Evolutionary conservation across 805 yeast genomes (phyloP).

Genomic region (Maudiozyma pseudohumilis): DNA sequence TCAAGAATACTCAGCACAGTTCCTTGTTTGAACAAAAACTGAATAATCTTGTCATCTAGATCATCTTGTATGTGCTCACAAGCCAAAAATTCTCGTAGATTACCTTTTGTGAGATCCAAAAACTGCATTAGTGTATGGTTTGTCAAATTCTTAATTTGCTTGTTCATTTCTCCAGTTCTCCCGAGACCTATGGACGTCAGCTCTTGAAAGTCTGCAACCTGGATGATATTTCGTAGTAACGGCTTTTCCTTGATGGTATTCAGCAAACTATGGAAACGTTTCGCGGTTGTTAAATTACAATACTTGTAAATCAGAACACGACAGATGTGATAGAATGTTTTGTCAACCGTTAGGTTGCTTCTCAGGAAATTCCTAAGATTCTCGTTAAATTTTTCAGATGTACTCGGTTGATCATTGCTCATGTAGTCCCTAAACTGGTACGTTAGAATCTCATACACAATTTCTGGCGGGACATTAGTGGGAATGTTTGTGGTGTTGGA

Average conservation of each 20-base stretch:
- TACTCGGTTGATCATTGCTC: slow-evolving; percentile 42
- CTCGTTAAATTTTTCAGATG: slow-evolving; percentile 33
- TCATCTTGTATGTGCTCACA: slow-evolving; percentile 82
- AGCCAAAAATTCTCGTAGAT: slow-evolving; percentile 68
- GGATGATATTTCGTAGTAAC: slow-evolving; percentile 46
- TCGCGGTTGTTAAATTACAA: slow-evolving; percentile 70
- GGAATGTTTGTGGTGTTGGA: neutral
- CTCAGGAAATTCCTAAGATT: slow-evolving; percentile 43
- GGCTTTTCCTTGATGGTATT: slow-evolving; percentile 39
- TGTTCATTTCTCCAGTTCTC: slow-evolving; percentile 80
- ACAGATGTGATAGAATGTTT: slow-evolving; percentile 48
- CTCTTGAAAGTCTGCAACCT: slow-evolving; percentile 76
- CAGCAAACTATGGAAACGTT: slow-evolving; percentile 63
- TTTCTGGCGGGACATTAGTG: slow-evolving; percentile 40
- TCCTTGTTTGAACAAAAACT: slow-evolving; percentile 23
- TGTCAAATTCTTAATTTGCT: slow-evolving; percentile 85
- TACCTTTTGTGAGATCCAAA: slow-evolving; percentile 47
- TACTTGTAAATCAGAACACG: slow-evolving; percentile 53
- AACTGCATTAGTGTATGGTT: slow-evolving; percentile 57
- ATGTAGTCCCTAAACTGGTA: slow-evolving; percentile 42
- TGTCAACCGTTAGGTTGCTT: slow-evolving; percentile 46
- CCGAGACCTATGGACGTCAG: slow-evolving; percentile 87
- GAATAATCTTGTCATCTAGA: slow-evolving; percentile 41
- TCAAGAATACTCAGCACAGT: slow-evolving; percentile 57
- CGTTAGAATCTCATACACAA: slow-evolving; percentile 44